Evolutionary conservation across 139 green algal species (phyloP).

Genomic region (Pleodorina starrii): DNA sequence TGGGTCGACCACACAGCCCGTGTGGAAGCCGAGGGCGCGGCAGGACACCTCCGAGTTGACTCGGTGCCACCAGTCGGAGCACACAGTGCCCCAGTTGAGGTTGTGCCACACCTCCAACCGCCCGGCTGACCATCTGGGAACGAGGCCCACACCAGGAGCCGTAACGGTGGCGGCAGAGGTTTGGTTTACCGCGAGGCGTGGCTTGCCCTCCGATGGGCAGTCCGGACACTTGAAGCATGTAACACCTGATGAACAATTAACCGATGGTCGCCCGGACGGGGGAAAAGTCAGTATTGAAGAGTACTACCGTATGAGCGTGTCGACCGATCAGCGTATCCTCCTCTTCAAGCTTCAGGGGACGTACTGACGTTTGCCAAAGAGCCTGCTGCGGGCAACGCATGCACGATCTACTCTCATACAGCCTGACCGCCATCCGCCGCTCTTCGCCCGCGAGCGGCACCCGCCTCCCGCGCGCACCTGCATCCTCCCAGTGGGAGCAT

Average conservation of each 20-base stretch:
- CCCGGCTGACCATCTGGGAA: not conserved
- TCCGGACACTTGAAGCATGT: constrained; percentile 42
- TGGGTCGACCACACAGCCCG: not conserved
- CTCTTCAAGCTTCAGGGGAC: no score
- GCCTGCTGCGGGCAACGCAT: no score
- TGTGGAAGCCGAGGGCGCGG: constrained; percentile 25
- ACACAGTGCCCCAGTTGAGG: constrained; percentile 50
- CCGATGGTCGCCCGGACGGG: no score
- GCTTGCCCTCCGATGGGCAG: not conserved
- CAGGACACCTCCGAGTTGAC: constrained; percentile 42
- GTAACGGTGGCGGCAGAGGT: not conserved
- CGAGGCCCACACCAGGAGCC: no score
- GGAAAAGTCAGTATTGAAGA: no score
- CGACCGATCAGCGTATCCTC: no score
- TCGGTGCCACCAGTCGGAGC: constrained; percentile 40
- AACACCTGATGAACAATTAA: constrained; percentile 9
- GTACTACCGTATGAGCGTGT: no score
- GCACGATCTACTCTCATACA: no score
- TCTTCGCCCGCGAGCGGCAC: no score
- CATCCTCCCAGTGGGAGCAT: constrained; percentile 52
- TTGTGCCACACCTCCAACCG: constrained; percentile 49
- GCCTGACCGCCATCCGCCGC: no score
- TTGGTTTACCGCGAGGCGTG: not conserved
- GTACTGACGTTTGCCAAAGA: no score
- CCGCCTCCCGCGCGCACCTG: constrained; percentile 9